Evolutionary conservation across 2,329 filamentous ascomycete species (phyloP).

Genomic region (Huntiella decipiens): DNA sequence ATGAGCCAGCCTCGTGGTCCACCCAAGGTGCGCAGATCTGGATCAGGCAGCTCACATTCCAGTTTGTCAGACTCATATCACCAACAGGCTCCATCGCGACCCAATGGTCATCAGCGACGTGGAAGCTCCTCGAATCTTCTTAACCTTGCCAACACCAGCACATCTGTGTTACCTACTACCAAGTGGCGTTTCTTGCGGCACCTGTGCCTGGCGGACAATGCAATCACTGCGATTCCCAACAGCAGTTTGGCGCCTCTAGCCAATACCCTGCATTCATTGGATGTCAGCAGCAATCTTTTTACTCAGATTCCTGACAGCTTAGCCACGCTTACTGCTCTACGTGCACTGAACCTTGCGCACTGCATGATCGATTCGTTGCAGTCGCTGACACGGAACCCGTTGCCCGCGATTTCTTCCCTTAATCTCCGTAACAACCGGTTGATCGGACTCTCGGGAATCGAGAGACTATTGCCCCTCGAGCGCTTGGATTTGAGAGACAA

Average conservation of each 20-base stretch:
- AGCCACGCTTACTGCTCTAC: conserved; percentile 66
- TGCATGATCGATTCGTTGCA: conserved; percentile 96
- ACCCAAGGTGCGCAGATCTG: conserved; percentile 66
- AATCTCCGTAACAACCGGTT: conserved; percentile 83
- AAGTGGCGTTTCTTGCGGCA: conserved; percentile 95
- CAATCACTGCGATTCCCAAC: conserved; percentile 59
- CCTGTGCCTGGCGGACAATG: conserved; percentile 80
- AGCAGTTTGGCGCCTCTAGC: conserved; percentile 64
- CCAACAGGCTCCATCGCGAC: conserved; percentile 14
- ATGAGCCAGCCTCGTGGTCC: conserved; percentile 52
- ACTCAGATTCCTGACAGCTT: conserved; percentile 86
- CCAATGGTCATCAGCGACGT: conserved; percentile 31
- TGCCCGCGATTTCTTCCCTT: conserved; percentile 82
- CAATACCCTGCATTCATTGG: conserved; percentile 76
- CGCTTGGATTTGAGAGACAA: conserved; percentile 85
- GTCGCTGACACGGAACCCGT: conserved; percentile 64
- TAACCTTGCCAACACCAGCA: conserved; percentile 28
- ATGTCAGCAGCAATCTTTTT: conserved; percentile 84
- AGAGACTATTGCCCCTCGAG: conserved; percentile 74
- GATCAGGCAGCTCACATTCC: conserved; percentile 84
- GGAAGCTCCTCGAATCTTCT: conserved; percentile 66
- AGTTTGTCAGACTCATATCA: conserved; percentile 40
- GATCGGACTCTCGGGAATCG: conserved; percentile 70
- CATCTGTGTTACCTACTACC: conserved; percentile 46
- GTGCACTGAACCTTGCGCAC: conserved; percentile 80